Percentiles rank a stretch among this genome's conserved stretches.
These are phyloP conservation scores for Pleurotus eryngii DNA, from an alignment of 768 basidiomycete genomes.

Conservation along the genomic window DNA sequence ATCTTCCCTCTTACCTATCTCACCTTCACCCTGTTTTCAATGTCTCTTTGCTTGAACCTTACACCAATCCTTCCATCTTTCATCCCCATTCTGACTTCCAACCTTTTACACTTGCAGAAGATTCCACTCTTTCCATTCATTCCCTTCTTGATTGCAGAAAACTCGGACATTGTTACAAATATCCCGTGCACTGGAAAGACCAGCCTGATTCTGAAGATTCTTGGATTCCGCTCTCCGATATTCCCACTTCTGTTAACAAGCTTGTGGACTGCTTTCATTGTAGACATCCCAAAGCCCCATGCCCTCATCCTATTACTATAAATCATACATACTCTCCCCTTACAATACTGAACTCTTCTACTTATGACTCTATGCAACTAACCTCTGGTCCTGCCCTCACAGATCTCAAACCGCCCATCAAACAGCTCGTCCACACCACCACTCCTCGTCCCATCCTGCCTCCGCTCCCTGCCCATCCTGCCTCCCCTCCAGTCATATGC, in stretches of 20 bases:
- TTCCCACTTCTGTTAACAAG: constrained; percentile 26
- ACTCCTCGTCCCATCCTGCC: too few species aligned
- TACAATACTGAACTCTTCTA: too few species aligned
- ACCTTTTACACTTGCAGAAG: not conserved
- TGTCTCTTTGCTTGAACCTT: constrained; percentile 32
- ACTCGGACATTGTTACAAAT: constrained; percentile 32
- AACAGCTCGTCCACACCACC: too few species aligned
- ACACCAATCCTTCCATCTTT: constrained; percentile 28
- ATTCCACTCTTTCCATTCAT: not conserved
- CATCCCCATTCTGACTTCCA: constrained; percentile 7
- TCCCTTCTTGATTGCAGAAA: constrained; percentile 28
- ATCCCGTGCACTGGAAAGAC: constrained; percentile 27
- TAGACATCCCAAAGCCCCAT: constrained; percentile 15
- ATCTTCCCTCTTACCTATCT: constrained; percentile 25
- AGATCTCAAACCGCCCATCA: too few species aligned
- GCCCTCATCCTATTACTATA: not conserved
- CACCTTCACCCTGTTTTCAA: constrained; percentile 37
- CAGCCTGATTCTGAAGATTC: constrained; percentile 25
- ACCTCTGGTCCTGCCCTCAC: too few species aligned
- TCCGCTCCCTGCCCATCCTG: too few species aligned
- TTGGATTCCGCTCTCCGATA: constrained; percentile 32
- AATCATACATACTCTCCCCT: not conserved
- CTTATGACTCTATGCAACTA: too few species aligned
- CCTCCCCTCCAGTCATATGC: too few species aligned
- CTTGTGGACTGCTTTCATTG: constrained; percentile 31